phyloP scores from a whole-genome alignment of 345 rosid species.

The Erucastrum elatum region DNA sequence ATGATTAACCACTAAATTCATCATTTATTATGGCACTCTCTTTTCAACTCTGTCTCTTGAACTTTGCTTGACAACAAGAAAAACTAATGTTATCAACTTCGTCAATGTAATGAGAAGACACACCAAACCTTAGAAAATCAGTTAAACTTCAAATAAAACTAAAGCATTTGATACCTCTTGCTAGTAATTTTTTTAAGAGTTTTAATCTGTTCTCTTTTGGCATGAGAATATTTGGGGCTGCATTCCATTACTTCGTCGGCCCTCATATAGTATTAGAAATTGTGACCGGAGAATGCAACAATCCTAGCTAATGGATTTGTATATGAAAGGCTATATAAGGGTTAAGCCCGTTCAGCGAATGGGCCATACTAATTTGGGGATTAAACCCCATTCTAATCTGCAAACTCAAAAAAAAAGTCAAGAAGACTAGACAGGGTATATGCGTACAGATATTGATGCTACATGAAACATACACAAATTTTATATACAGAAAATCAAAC shows the following conservation, averaged over 20 bases:
- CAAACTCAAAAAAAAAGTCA: neutral
- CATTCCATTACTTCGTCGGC: neutral
- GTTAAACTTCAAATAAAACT: too few species aligned
- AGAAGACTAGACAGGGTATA: neutral
- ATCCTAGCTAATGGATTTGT: neutral
- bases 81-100: too few species aligned
- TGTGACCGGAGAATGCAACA: neutral
- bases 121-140: too few species aligned
- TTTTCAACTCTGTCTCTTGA: neutral
- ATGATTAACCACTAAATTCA: neutral
- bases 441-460: conserved; percentile 3
- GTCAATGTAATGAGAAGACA: too few species aligned
- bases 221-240: neutral
- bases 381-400: neutral
- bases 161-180: neutral
- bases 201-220: neutral
- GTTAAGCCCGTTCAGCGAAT: neutral
- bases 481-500: neutral
- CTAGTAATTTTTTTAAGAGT: neutral
- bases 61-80: neutral
- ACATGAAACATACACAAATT: neutral
- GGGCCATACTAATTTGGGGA: neutral
- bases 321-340: neutral
- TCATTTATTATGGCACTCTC: neutral
- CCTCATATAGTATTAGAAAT: neutral